Evolutionary conservation across 1,139 yeast species (phyloP).

Genomic region (Kazachstania sp.): DNA sequence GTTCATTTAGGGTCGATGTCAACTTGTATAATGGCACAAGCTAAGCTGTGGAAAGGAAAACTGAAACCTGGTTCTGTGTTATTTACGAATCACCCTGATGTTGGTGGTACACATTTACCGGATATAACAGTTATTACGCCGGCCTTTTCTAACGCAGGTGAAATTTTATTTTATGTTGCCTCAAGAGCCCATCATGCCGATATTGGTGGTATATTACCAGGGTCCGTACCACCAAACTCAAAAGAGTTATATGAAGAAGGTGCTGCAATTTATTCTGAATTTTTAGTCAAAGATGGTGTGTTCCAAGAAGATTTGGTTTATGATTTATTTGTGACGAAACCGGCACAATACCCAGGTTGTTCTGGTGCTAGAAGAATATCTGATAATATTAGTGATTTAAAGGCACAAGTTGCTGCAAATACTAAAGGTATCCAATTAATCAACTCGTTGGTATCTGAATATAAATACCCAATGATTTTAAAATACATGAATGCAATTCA

Average conservation of each 20-base stretch:
- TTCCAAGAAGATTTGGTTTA: constrained; percentile 38
- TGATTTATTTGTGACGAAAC: constrained; percentile 34
- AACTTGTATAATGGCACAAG: constrained; percentile 66
- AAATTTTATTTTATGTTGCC: constrained; percentile 38
- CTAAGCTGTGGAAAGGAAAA: constrained; percentile 52
- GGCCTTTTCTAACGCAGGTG: constrained; percentile 36
- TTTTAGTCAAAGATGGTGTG: constrained; percentile 34
- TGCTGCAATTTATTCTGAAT: constrained; percentile 39
- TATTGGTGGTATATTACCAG: constrained; percentile 42
- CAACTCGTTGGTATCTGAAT: constrained; percentile 33
- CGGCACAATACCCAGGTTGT: constrained; percentile 38
- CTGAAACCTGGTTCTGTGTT: constrained; percentile 63
- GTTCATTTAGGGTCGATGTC: constrained; percentile 86
- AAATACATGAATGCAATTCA: constrained; percentile 42
- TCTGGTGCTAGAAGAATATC: constrained; percentile 41
- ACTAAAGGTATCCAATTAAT: constrained; percentile 39
- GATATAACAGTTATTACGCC: constrained; percentile 68
- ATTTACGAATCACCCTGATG: constrained; percentile 69
- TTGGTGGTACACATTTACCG: constrained; percentile 78
- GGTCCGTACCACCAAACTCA: constrained; percentile 43
- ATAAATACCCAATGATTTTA: constrained; percentile 32
- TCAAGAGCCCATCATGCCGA: constrained; percentile 49
- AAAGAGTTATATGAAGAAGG: constrained; percentile 42
- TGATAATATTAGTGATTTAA: constrained; percentile 42
- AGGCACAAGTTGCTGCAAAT: constrained; percentile 44